These are phyloP conservation scores for Trichoderma polysporum DNA, from an alignment of 2,329 filamentous ascomycete species.

Conservation along the genomic window DNA sequence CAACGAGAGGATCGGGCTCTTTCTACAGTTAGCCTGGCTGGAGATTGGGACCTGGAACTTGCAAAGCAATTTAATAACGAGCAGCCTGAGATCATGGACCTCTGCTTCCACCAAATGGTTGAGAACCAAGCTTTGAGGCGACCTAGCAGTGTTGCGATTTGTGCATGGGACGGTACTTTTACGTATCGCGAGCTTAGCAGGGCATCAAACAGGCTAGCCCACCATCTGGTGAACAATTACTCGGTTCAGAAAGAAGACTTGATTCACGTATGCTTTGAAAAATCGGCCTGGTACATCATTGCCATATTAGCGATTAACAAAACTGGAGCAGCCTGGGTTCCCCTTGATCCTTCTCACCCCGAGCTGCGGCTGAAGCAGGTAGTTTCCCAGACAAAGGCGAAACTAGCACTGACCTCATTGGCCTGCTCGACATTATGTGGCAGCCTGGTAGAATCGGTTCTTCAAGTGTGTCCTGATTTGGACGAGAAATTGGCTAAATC, in stretches of 20 bases:
- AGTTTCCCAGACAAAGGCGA: slow-evolving; percentile 14
- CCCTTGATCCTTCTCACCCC: slow-evolving; percentile 22
- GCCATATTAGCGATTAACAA: slow-evolving; percentile 25
- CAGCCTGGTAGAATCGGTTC: slow-evolving; percentile 14
- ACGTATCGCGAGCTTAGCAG: slow-evolving; percentile 8
- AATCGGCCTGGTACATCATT: slow-evolving; percentile 27
- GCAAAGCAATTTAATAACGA: not conserved
- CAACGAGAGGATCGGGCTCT: not conserved
- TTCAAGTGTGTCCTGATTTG: slow-evolving; percentile 14
- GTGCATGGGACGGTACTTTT: slow-evolving; percentile 22
- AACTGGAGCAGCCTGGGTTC: slow-evolving; percentile 25
- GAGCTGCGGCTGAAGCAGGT: slow-evolving; percentile 13
- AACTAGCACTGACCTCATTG: slow-evolving; percentile 10
- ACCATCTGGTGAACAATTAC: slow-evolving; percentile 11
- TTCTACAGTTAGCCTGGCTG: not conserved
- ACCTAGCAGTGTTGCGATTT: slow-evolving; percentile 15
- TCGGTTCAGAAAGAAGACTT: slow-evolving; percentile 9
- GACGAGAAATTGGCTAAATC: not conserved
- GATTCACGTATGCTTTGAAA: slow-evolving; percentile 34
- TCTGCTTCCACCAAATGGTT: slow-evolving; percentile 20
- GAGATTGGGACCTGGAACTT: not conserved
- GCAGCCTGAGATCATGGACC: slow-evolving; percentile 11
- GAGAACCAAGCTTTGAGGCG: slow-evolving; percentile 1
- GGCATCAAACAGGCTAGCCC: slow-evolving; percentile 11
- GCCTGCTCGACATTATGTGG: slow-evolving; percentile 25